Evolutionary conservation across 306 rosid genomes (phyloP).

Genomic region (Dalbergia cochinchinensis): DNA sequence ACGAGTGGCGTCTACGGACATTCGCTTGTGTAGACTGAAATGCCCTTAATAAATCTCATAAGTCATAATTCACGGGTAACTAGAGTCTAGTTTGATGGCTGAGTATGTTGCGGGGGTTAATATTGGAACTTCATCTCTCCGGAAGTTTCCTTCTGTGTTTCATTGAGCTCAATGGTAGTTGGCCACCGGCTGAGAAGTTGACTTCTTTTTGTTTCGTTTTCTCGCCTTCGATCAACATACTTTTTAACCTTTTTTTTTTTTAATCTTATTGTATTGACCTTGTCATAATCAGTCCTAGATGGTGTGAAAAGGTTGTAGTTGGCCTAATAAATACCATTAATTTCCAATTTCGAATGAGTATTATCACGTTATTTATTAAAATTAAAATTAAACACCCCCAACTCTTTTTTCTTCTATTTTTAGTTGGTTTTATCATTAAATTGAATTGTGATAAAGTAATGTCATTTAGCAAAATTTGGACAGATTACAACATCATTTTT

Average conservation of each 20-base stretch:
- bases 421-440: too few relatives aligned
- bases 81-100: too few relatives aligned
- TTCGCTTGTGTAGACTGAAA: constrained; percentile 6
- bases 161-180: not conserved
- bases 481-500: too few relatives aligned
- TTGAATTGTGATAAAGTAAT: too few relatives aligned
- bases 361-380: too few relatives aligned
- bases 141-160: constrained; percentile 42
- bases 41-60: constrained; percentile 1
- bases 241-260: not conserved
- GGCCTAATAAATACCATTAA: too few relatives aligned
- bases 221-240: not conserved
- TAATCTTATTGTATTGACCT: not conserved
- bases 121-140: constrained; percentile 24
- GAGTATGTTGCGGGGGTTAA: not conserved
- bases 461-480: too few relatives aligned
- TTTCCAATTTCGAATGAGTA: too few relatives aligned
- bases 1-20: not conserved
- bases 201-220: not conserved
- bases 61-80: not conserved
- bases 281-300: not conserved
- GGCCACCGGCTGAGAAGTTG: constrained; percentile 32
- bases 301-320: not conserved
- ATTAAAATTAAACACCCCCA: too few relatives aligned
- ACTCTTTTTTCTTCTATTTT: too few relatives aligned